phyloP scores from a whole-genome alignment of 2,329 filamentous ascomycete species.

The Penicillium sp. region DNA sequence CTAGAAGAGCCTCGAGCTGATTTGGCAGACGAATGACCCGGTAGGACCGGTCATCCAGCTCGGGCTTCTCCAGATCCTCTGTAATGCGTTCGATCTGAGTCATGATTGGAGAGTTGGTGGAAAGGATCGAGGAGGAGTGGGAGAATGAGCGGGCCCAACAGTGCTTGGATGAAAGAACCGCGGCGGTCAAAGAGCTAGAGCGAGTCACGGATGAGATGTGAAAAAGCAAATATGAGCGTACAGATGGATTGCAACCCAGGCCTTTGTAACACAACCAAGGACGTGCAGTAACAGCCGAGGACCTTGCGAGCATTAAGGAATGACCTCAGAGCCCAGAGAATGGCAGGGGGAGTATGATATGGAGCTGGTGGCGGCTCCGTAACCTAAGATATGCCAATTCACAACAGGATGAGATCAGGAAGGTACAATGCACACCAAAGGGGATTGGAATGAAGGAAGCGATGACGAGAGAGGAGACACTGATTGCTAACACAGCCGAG shows the following conservation, averaged over 20 bases:
- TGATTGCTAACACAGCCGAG: conserved; percentile 25
- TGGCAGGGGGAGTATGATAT: conserved; percentile 3
- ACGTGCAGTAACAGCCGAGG: conserved; percentile 35
- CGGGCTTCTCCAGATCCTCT: conserved; percentile 79
- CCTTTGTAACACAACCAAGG: conserved; percentile 33
- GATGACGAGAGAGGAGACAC: conserved; percentile 18
- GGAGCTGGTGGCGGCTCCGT: conserved; percentile 21
- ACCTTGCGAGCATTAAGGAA: conserved; percentile 47
- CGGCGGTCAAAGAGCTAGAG: conserved; percentile 14
- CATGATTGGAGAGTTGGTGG: conserved; percentile 37
- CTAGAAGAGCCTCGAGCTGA: conserved; percentile 85
- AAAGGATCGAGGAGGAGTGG: conserved; percentile 28
- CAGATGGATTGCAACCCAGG: conserved; percentile 30
- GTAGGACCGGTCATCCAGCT: conserved; percentile 84
- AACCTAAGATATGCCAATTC: conserved; percentile 20
- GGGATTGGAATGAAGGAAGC: not conserved
- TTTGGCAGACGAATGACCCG: conserved; percentile 85
- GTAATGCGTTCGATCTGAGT: conserved; percentile 59
- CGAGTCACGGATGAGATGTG: conserved; percentile 16
- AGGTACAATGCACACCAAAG: not conserved
- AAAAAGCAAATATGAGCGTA: conserved; percentile 23
- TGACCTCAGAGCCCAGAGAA: conserved; percentile 13
- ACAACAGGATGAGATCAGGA: not conserved
- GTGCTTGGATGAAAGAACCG: conserved; percentile 16
- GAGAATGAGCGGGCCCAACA: conserved; percentile 28